Evolutionary conservation across 2,329 filamentous ascomycete genomes (phyloP).

Genomic region (Rugonectria rugulosa): DNA sequence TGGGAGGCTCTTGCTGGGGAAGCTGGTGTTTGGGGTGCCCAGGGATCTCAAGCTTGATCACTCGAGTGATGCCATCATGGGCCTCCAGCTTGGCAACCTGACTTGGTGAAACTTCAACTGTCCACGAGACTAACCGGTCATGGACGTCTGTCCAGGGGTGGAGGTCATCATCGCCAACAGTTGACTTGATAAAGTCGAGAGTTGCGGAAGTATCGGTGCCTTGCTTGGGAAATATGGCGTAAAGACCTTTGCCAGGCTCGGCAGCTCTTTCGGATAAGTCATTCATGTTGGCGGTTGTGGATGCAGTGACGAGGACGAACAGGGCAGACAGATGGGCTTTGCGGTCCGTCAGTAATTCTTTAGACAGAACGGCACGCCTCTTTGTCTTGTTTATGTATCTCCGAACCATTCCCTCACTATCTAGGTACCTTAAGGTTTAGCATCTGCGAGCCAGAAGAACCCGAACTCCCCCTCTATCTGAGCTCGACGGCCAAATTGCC

Average conservation of each 20-base stretch:
- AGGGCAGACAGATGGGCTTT: not conserved
- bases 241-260: not conserved
- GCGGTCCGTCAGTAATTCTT: not conserved
- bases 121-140: not conserved
- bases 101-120: not conserved
- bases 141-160: not conserved
- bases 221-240: not conserved
- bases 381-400: too few relatives aligned
- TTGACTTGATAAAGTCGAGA: not conserved
- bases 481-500: too few relatives aligned
- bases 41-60: not conserved
- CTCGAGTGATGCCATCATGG: not conserved
- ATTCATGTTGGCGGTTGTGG: not conserved
- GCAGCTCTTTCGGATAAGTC: not conserved
- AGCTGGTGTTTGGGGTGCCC: not conserved
- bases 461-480: too few relatives aligned
- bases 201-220: not conserved
- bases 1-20: not conserved
- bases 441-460: too few relatives aligned
- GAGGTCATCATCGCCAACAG: not conserved
- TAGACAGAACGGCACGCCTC: too few relatives aligned
- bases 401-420: too few relatives aligned
- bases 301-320: not conserved
- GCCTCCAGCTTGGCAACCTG: not conserved
- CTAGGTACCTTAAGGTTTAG: too few relatives aligned